phyloP scores from a whole-genome alignment of 345 rosid genomes.

The Syzygium oleosum region DNA sequence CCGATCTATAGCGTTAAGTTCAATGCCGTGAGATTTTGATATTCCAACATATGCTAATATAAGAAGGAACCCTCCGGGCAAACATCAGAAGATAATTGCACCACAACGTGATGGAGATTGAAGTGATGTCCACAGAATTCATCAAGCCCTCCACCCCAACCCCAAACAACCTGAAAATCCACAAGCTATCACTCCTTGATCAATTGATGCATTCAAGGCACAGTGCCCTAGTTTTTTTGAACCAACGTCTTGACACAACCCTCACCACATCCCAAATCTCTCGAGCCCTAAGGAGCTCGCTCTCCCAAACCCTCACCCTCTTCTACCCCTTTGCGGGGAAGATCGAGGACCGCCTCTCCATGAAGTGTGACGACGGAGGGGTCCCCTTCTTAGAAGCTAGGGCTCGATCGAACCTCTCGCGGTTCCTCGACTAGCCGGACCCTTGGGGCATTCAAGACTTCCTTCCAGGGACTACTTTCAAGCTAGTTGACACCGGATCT shows the following conservation, averaged over 20 bases:
- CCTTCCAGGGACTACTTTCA: background rate
- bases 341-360: background rate
- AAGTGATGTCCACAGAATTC: slow-evolving; percentile 14
- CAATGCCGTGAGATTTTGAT: too few relatives aligned
- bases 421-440: background rate
- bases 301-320: background rate
- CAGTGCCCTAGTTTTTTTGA: background rate
- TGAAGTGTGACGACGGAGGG: background rate
- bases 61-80: background rate
- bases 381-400: background rate
- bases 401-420: background rate
- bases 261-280: background rate
- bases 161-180: slow-evolving; percentile 15
- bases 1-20: background rate
- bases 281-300: background rate
- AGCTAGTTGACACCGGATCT: background rate
- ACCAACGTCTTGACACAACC: background rate
- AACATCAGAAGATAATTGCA: background rate
- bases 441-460: background rate
- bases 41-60: background rate
- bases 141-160: slow-evolving; percentile 38
- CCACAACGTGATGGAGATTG: slow-evolving; percentile 11
- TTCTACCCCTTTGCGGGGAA: slow-evolving; percentile 2
- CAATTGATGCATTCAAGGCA: slow-evolving; percentile 9
- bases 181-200: slow-evolving; percentile 29